Conservation (phyloP, 306 rosid genomes). For the Hippophae rhamnoides region DNA sequence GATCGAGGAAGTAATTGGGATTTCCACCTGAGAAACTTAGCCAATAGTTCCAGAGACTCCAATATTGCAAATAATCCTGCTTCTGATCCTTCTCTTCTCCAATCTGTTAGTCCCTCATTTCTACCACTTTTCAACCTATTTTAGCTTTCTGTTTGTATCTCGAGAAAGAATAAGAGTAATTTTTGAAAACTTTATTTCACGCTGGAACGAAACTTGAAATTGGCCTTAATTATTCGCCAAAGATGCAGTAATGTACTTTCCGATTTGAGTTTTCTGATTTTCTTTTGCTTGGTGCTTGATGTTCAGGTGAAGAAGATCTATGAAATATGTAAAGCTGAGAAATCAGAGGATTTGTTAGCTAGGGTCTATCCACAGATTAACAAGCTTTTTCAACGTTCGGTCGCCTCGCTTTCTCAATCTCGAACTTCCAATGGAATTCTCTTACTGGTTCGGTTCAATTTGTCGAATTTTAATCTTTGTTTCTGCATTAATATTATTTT, state of each 20-base stretch:
- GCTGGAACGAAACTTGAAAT: not conserved
- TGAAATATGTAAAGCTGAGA: conserved; percentile 61
- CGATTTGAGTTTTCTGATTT: not conserved
- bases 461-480: not conserved
- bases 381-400: conserved; percentile 82
- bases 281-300: conserved; percentile 1
- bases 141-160: conserved; percentile 10
- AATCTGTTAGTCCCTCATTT: conserved; percentile 38
- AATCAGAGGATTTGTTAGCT: conserved; percentile 70
- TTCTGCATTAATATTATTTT: not conserved
- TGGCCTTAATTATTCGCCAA: not conserved
- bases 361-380: conserved; percentile 76
- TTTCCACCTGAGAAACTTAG: conserved; percentile 60
- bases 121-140: not conserved
- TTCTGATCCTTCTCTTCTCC: conserved; percentile 70
- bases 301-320: conserved; percentile 67
- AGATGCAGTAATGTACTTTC: no score
- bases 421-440: conserved; percentile 86
- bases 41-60: conserved; percentile 68
- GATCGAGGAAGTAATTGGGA: conserved; percentile 58
- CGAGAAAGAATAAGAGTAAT: not conserved
- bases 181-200: not conserved
- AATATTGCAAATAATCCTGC: conserved; percentile 69
- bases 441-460: conserved; percentile 44
- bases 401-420: conserved; percentile 66